Evolutionary conservation across 495 filamentous ascomycete genomes (phyloP), one percentile per base, ranked within the genome.

Genomic region (Daldinia grandis): DNA sequence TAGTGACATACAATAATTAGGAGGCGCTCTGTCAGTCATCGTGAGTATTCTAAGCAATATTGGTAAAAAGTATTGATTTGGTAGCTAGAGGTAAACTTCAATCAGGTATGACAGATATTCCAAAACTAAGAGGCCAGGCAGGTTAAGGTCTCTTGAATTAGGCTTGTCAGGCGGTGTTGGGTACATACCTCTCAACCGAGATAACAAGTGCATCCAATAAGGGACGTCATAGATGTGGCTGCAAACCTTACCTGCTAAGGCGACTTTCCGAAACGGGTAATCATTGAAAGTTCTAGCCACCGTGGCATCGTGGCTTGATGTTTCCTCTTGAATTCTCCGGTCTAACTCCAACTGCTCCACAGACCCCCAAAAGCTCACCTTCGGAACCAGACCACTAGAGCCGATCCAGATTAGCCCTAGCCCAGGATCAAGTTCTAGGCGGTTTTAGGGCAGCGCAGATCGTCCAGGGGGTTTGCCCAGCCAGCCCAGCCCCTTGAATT

Each of bases 1-100:
- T 38, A 58, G 27, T 27, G 28, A 78, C 83, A 69, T 74, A 87
- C 86, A 87, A 68, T 87, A 86, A 66, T 88, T 83, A 17, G 81
- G 80, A 30, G 84, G 84, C 24, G 78, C 68, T 63, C 71, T 50
- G 33, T 73, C 78, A 33, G 76, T 65, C 82, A 85, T 85, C 17
- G 60, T 81, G 66, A 17, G 44, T 66, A 40, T 27, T 9, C 24
- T 24, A 42, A 28, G 19, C 27, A n/a, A 33, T 44, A 8, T 27
- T 44, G 14, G 33, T 58, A 54, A 38, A 28, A 33, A 30, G 9
- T 55, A 24, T 38, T 57, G 17, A 12, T 31, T n/a, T 60, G 21
- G 6, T 35, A 27, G 7, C n/a, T 24, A 25, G 15, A 53, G 49
- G 49, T 15, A 30, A 56, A 30, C 5, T 58, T 49, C 6, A 44